Base-by-base conservation (phyloP, 2,329 filamentous ascomycete genomes). In the Claviceps quebecensis region DNA sequence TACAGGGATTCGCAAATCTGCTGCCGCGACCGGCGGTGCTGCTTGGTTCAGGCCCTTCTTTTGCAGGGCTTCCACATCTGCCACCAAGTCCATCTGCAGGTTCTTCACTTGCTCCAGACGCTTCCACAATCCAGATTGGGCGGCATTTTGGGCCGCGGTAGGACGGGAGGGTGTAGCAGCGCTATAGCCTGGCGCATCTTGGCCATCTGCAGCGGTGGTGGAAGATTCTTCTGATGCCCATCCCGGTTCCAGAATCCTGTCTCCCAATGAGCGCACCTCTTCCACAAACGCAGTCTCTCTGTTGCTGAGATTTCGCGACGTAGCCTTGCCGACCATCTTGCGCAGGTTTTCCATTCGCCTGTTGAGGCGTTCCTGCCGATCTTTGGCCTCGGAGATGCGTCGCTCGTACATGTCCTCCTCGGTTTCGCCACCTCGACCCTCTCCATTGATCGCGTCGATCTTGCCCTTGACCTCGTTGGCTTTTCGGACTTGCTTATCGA, bases 401-500 rank as follows among this genome's bases (percentile, higher is more conserved):
- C 73, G 68, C 52, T 82, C 77, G 43, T 87, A 75, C 56, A 76
- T 75, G 49, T 72, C 72, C 48, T 77, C 75, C 52, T 74, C 76
- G 11, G 70, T 65, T 53, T 77, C 73, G 17, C 69, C 69, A n/a
- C 74, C 69, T 19, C 71, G 70, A 36, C 72, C 61, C 11, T 54
- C 69, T 5, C 71, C 74, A 19, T 69, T 70, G 53, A 87, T 78
- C 41, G 72, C 72, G 56, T 89, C 84, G 34, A 89, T 79, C 57
- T 79, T 78, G 40, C 72, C 70, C 61, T 79, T 80, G 41, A 87
- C 75, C 58, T 84, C 78, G 50, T 80, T 78, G 29, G 79, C 81
- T 57, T 82, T 80, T 54, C 69, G 69, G 23, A 89, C 75, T 61
- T 90, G 85, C 55, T 81, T 77, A 56, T 71, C 72, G 43, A 89